Evolutionary conservation across 2,329 filamentous ascomycete species (phyloP).

Genomic region (Botrytis deweyae): DNA sequence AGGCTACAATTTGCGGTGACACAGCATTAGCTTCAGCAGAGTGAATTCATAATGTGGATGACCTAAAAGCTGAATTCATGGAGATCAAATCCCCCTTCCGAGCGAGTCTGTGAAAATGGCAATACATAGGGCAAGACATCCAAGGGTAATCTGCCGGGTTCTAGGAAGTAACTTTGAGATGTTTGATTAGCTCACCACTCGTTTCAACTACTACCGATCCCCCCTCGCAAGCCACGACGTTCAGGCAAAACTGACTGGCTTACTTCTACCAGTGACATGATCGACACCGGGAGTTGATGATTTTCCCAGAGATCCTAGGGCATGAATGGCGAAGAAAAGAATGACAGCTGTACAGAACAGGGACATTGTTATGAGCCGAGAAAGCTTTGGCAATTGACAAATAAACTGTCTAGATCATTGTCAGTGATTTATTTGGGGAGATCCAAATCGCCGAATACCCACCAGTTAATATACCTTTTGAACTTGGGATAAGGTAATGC

Average conservation of each 20-base stretch:
- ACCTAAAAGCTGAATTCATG: slow-evolving; percentile 18
- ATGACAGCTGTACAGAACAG: slow-evolving; percentile 9
- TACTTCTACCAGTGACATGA: slow-evolving; percentile 16
- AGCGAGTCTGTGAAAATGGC: neutral
- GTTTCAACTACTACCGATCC: slow-evolving; percentile 20
- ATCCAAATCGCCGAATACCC: slow-evolving; percentile 14
- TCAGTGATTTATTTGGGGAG: slow-evolving; percentile 2
- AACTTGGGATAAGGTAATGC: slow-evolving; percentile 6
- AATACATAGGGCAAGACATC: slow-evolving; percentile 19
- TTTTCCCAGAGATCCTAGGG: slow-evolving; percentile 8
- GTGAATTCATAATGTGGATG: slow-evolving; percentile 14
- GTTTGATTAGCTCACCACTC: slow-evolving; percentile 13
- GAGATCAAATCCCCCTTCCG: slow-evolving; percentile 8
- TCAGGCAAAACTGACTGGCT: slow-evolving; percentile 19
- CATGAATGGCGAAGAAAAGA: neutral
- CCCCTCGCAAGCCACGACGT: slow-evolving; percentile 17
- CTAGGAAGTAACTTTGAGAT: neutral
- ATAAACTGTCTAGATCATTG: neutral
- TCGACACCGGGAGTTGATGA: slow-evolving; percentile 22
- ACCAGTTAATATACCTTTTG: slow-evolving; percentile 14
- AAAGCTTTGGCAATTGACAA: slow-evolving; percentile 7
- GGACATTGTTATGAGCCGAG: neutral
- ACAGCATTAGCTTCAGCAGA: slow-evolving; percentile 21
- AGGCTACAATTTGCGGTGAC: slow-evolving; percentile 6
- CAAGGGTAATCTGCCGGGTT: slow-evolving; percentile 1